Percentiles rank a stretch among this genome's conserved stretches.
phyloP scores from a whole-genome alignment of 23 red algal genomes.

The Pyropia haitanensis region DNA sequence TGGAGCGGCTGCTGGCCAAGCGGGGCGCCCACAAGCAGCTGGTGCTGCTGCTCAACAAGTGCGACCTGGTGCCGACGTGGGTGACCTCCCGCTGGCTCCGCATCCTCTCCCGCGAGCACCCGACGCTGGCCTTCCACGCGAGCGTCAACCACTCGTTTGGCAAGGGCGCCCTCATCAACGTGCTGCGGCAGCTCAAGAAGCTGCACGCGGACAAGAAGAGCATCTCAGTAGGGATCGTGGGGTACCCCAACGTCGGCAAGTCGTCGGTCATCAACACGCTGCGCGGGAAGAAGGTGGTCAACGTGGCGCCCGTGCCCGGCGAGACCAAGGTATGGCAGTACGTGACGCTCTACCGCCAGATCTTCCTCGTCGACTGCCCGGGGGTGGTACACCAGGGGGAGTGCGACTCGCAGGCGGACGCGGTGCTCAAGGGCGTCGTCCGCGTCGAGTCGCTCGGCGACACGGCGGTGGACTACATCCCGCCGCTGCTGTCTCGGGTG shows the following conservation, averaged over 20 bases:
- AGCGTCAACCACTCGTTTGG: slow-evolving; percentile 81
- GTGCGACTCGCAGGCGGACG: slow-evolving; percentile 51
- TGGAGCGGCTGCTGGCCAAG: slow-evolving; percentile 62
- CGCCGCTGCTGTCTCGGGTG: slow-evolving; percentile 51
- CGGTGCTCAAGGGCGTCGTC: slow-evolving; percentile 83
- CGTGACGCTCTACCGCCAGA: slow-evolving; percentile 77
- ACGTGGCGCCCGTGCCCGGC: slow-evolving; percentile 86
- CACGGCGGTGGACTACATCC: slow-evolving; percentile 62
- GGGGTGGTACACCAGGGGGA: slow-evolving; percentile 88
- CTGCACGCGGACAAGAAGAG: slow-evolving; percentile 80
- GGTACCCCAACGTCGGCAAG: slow-evolving; percentile 98
- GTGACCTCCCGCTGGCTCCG: slow-evolving; percentile 70
- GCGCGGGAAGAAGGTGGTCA: slow-evolving; percentile 81
- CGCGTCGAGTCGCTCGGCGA: slow-evolving; percentile 74
- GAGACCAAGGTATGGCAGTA: slow-evolving; percentile 99
- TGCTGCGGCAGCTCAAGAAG: slow-evolving; percentile 74
- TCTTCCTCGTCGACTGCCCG: slow-evolving; percentile 96
- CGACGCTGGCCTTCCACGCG: slow-evolving; percentile 81
- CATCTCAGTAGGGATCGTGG: slow-evolving; percentile 87
- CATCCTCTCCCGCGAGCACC: slow-evolving; percentile 71
- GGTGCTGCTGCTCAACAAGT: slow-evolving; percentile 89
- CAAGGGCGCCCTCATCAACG: slow-evolving; percentile 78
- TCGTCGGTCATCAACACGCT: slow-evolving; percentile 91
- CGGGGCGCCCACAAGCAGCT: slow-evolving; percentile 91
- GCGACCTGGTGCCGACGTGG: slow-evolving; percentile 83